phyloP scores from a whole-genome alignment of 208 protist species.

The Wallacemonas sp. region DNA sequence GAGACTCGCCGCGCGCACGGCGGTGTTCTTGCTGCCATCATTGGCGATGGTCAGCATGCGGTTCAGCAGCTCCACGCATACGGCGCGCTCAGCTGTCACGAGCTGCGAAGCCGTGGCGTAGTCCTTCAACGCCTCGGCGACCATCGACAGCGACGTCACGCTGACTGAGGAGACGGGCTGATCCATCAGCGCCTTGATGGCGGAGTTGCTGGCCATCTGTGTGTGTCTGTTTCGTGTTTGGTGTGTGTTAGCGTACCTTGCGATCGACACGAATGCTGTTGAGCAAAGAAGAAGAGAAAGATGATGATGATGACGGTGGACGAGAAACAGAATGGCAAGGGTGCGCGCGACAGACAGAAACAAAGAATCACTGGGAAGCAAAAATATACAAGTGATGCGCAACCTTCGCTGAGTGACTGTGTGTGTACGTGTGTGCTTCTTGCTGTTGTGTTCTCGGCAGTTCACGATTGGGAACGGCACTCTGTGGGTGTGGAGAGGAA shows the following conservation, averaged over 20 bases:
- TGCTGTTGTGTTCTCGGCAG: no score
- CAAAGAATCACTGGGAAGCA: no score
- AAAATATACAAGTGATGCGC: no score
- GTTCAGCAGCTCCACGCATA: conserved; percentile 35
- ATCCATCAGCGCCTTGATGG: conserved; percentile 60
- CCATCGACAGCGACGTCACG: conserved; percentile 58
- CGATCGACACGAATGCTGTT: no score
- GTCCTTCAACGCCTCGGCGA: conserved; percentile 49
- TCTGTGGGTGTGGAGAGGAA: no score
- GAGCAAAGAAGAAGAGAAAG: no score
- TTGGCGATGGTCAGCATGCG: conserved; percentile 62
- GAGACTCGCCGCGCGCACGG: conserved; percentile 54
- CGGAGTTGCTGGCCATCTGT: conserved; percentile 49
- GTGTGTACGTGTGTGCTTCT: background rate
- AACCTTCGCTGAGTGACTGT: background rate
- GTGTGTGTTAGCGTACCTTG: background rate
- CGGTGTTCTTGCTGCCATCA: conserved; percentile 56
- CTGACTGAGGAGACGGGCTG: conserved; percentile 41
- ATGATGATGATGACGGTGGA: no score
- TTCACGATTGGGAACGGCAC: no score
- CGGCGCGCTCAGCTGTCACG: conserved; percentile 26
- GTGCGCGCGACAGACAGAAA: no score
- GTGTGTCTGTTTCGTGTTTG: background rate
- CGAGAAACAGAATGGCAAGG: no score
- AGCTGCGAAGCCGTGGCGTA: conserved; percentile 27